Evolutionary conservation across 1,139 yeast genomes (phyloP).

Genomic region (Geotrichum europaeum): DNA sequence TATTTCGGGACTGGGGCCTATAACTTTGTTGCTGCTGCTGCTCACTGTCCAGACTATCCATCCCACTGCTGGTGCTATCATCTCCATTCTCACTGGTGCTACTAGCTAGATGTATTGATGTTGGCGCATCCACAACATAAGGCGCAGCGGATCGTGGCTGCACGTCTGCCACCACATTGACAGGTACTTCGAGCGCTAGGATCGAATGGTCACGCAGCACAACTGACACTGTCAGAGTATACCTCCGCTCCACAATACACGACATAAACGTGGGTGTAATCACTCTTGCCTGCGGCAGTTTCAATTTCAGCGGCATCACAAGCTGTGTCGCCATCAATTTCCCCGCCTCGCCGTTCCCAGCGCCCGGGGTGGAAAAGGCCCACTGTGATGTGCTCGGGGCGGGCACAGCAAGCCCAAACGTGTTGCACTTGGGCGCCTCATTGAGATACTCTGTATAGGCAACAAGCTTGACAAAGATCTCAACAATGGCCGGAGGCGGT

Average conservation of each 20-base stretch:
- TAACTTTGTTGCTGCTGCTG: not conserved
- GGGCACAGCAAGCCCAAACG: not conserved
- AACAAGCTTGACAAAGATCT: not conserved
- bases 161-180: not conserved
- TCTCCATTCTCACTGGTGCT: not conserved
- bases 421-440: not conserved
- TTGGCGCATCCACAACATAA: not conserved
- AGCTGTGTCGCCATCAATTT: not conserved
- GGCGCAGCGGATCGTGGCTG: not conserved
- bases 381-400: not conserved
- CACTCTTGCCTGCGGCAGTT: not conserved
- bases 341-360: not conserved
- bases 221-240: not conserved
- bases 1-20: not conserved
- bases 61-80: not conserved
- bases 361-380: not conserved
- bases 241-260: constrained; percentile 2
- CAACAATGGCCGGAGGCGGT: not conserved
- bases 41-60: not conserved
- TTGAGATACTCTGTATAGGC: not conserved
- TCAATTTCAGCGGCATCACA: not conserved
- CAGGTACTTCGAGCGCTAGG: not conserved
- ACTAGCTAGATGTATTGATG: not conserved
- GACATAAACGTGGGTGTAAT: constrained; percentile 5
- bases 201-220: not conserved